Conservation (phyloP, 73 alveolate genomes). For the Stentor coeruleus region DNA sequence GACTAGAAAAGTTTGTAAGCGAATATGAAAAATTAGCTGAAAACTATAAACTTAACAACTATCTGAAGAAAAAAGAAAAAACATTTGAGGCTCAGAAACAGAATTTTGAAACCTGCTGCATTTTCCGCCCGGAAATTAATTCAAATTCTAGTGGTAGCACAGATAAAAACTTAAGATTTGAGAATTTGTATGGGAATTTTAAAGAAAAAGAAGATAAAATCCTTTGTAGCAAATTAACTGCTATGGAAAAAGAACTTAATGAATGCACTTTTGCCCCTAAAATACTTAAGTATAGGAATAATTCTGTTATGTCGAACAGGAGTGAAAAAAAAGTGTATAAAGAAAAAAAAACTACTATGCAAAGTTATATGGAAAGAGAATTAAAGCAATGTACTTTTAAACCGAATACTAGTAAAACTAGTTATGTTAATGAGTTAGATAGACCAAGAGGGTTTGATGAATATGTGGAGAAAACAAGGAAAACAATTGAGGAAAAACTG, state of each 20-base stretch:
- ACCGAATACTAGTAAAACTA: not conserved
- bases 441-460: constrained; percentile 41
- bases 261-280: constrained; percentile 46
- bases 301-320: no score
- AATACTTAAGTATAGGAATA: not conserved
- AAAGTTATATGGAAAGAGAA: constrained; percentile 14
- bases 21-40: not conserved
- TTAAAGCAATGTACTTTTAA: constrained; percentile 24
- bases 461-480: constrained; percentile 28
- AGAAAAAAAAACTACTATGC: no score
- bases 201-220: constrained; percentile 33
- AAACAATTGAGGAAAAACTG: constrained; percentile 31
- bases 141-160: not conserved
- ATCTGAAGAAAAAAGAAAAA: not conserved
- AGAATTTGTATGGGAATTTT: not conserved
- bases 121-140: constrained; percentile 26
- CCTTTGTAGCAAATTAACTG: not conserved
- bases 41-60: not conserved
- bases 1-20: not conserved
- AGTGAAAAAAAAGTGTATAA: no score
- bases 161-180: not conserved
- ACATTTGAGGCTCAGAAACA: not conserved
- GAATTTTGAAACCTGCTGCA: no score
- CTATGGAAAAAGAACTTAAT: constrained; percentile 19
- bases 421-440: not conserved